Evolutionary conservation across 345 rosid genomes (phyloP).

Genomic region (Rhizophora mangle): DNA sequence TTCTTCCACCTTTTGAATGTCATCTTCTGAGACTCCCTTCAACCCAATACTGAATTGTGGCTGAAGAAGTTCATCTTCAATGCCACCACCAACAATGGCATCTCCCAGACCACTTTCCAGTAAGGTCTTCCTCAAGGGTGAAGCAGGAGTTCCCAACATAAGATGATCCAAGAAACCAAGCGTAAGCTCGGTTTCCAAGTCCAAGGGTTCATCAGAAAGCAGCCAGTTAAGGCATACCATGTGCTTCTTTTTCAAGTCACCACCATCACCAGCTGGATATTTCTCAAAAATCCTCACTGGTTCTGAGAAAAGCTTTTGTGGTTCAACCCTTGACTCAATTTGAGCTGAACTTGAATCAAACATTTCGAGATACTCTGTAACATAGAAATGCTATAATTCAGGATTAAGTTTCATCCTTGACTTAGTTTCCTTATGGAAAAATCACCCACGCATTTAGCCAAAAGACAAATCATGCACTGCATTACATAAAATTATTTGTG

Average conservation of each 20-base stretch:
- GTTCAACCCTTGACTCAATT: slow-evolving; percentile 52
- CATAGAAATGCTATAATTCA: slow-evolving; percentile 9
- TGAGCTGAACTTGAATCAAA: slow-evolving; percentile 70
- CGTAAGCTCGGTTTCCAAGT: slow-evolving; percentile 82
- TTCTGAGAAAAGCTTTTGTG: slow-evolving; percentile 63
- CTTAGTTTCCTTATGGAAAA: no score
- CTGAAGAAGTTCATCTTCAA: slow-evolving; percentile 93
- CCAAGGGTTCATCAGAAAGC: slow-evolving; percentile 75
- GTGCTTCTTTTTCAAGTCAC: slow-evolving; percentile 78
- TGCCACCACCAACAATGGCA: slow-evolving; percentile 85
- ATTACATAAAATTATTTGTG: no score
- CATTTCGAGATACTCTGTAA: slow-evolving; percentile 72
- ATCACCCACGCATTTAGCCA: no score
- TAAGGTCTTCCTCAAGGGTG: slow-evolving; percentile 85
- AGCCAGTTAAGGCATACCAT: slow-evolving; percentile 96
- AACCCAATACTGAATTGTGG: slow-evolving; percentile 90
- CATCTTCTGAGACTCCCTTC: slow-evolving; percentile 79
- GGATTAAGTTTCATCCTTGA: background rate
- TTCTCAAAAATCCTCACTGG: slow-evolving; percentile 79
- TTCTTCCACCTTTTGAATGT: slow-evolving; percentile 76
- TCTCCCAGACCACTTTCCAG: slow-evolving; percentile 96
- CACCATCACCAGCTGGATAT: slow-evolving; percentile 82
- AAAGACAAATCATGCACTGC: no score
- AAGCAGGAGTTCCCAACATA: slow-evolving; percentile 93
- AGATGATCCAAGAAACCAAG: slow-evolving; percentile 94